Base-by-base conservation (phyloP, 805 yeast genomes). In the Ogataea salicorniae region DNA sequence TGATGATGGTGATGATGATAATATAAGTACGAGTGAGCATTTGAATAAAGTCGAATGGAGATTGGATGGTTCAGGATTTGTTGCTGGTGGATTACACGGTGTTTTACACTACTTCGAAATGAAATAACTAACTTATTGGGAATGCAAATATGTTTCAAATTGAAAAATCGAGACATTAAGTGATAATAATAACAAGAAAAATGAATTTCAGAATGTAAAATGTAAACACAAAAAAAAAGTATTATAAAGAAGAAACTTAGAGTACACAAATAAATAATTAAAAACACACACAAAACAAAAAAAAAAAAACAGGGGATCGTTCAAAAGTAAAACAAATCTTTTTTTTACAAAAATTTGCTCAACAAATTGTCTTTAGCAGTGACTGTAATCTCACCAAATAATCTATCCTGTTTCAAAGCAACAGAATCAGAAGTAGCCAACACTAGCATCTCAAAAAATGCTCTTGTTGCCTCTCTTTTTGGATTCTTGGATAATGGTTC, bases 391-490 rank as follows among this genome's bases (percentile, higher is more conserved):
- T 76, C 79, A 5, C 83, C 84, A 53, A 82, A 87, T 18, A 84
- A 56, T 37, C 69, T 70, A 7, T 73, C 71, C 67, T 88, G 96
- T 35, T 77, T 66, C 38, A 89, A 64, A 15, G 71, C 69, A 41
- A 90, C 69, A 46, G 92, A 83, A 55, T 84, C 90, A 40, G 80
- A 73, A 6, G 94, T 83, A 2, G 95, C 95, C 48, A 90, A 71
- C 4, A 89, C 92, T 55, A 90, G 71, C 61, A 90, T 63, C 62
- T 90, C 95, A 58, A 89, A 90, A 66, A 90, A 90, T 46, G 87
- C 74, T 57, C 80, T 76, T 2, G 88, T 80, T 18, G 89, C 87
- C 56, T 83, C 83, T 54, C 73, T 70, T 58, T 75, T 75, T 49
- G 71, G 70, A 50, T 70, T 68, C 2, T 44, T 49, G 2, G 76